Conservation (phyloP, 257 asterid species). For the Nemophila menziesii region DNA sequence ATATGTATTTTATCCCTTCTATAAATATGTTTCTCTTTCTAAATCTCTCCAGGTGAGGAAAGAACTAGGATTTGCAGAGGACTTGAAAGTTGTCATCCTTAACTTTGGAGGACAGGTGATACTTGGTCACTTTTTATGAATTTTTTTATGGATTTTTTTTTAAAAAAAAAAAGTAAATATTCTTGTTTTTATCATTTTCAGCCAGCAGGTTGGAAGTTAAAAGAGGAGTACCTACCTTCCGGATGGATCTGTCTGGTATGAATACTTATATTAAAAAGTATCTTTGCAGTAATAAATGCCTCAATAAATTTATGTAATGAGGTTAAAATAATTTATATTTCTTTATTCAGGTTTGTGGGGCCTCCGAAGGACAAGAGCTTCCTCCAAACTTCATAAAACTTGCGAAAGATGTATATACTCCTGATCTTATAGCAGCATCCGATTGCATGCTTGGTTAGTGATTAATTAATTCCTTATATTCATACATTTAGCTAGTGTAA, state of each 20-base stretch:
- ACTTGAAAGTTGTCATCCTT: conserved; percentile 78
- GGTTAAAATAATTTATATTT: conserved; percentile 8
- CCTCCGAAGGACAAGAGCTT: conserved; percentile 65
- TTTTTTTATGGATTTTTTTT: background rate
- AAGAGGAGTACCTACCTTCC: conserved; percentile 78
- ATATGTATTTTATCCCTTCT: background rate
- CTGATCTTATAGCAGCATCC: conserved; percentile 91
- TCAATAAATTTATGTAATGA: background rate
- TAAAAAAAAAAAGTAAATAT: no score
- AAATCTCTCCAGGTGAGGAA: conserved; percentile 55
- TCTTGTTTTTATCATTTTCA: conserved; percentile 18
- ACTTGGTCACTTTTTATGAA: conserved; percentile 1
- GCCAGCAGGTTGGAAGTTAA: conserved; percentile 97
- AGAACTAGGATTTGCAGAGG: conserved; percentile 71
- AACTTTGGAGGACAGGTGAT: conserved; percentile 97
- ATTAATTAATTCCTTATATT: conserved; percentile 7
- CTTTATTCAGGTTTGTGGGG: conserved; percentile 81
- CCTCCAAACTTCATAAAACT: conserved; percentile 85
- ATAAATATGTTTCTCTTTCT: conserved; percentile 2
- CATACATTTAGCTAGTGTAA: conserved; percentile 3
- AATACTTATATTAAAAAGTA: conserved; percentile 4
- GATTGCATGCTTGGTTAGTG: conserved; percentile 98
- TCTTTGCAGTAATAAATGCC: conserved; percentile 6
- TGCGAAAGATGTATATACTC: conserved; percentile 83
- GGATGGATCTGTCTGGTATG: conserved; percentile 98